Base-by-base conservation (phyloP, 169 alveolate species). In the Perkinsus olseni region DNA sequence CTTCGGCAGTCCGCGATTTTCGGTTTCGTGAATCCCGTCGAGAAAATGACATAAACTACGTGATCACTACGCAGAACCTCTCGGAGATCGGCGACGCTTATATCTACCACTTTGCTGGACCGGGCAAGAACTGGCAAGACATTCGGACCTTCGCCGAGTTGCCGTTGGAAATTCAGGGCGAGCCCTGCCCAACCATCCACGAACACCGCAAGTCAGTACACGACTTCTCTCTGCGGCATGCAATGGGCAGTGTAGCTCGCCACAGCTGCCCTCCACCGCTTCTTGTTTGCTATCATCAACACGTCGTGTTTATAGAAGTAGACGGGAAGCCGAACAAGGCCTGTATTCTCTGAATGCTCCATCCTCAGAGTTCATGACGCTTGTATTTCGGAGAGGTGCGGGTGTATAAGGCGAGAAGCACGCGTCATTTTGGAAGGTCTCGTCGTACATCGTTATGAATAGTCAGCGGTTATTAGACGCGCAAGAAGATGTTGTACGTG, bases 71-170 rank as follows among this genome's bases (percentile, higher is more conserved):
- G 92, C 92, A 48, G 31, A n/a, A 48, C 31, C 62, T 91, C 92
- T 36, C 38, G 37, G 74, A 39, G 50, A 45, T 48, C 11, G 92
- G 74, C 37, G 74, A 38, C 37, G 74, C 40, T 8, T 91, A 91
- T 38, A 45, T 45, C 62, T 45, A 45, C 62, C 92, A 91, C 92
- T 91, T 91, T 31, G 92, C 92, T 10, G 92, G 92, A 36, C 92
- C 92, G 62, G 92, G 92, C 24, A 91, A 91, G 62, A 38, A 38
- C 37, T 91, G 38, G 74, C 62, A 91, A 4, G 92, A 91, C 74
- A 91, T 91, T 24, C 92, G 38, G 31, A 37, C 38, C 38, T 38
- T 38, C 74, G 38, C 40, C 36, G 92, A 48, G 37, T 20, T 91
- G 31, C 74, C 38, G 37, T 38, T 38, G 36, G 74, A 91, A 39